Base-by-base conservation (phyloP, 768 basidiomycete genomes). In the Pleurotus djamor region DNA sequence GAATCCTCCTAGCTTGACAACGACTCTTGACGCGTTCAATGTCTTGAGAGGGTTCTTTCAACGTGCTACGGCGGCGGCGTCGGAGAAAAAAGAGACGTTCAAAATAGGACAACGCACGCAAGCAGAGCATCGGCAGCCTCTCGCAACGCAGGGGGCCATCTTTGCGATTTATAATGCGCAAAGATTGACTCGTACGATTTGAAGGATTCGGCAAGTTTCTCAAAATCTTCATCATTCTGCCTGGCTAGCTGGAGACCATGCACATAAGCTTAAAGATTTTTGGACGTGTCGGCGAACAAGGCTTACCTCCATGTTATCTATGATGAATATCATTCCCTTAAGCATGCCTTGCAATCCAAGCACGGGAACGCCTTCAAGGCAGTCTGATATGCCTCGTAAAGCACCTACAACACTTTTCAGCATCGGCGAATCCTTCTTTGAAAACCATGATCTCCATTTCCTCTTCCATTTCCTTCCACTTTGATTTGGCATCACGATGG, bases 291-390 rank as follows among this genome's bases (percentile, higher is more conserved):
- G 16, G 16, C 12, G 6, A 12, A 32, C 6, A 16, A 36, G 6
- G 28, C 54, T 56, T 33, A 56, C 54, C 14, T 56, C 54, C 10
- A 56, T 17, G 41, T 56, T 56, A 41, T 56, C 54, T 28, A 56
- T 10, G 4, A 56, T 56, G 28, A 56, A 56, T 33, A 56, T 10
- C 5, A 56, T 17, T n/a, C 54, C 54, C 33, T 56, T 56, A 28
- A 56, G 16, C 16, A 32, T 17, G 8, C 54, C 54, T 44, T 56
- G 21, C 41, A 56, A 32, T 0, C 54, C 54, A n/a, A 41, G 54
- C 4, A 41, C 54, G 12, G 54, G 54, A 21, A 56, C 54, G 13
- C 54, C 54, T 8, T 56, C 41, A 10, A 56, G 32, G 33, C 16
- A 21, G 33, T 56, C 54, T 9, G 54, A 7, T 28, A 28, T 28